A percentile compares a stretch with the other conserved stretches of the same genome.
phyloP scores from a whole-genome alignment of 2,329 filamentous ascomycete species.

The Aspergillus eucalypticola region DNA sequence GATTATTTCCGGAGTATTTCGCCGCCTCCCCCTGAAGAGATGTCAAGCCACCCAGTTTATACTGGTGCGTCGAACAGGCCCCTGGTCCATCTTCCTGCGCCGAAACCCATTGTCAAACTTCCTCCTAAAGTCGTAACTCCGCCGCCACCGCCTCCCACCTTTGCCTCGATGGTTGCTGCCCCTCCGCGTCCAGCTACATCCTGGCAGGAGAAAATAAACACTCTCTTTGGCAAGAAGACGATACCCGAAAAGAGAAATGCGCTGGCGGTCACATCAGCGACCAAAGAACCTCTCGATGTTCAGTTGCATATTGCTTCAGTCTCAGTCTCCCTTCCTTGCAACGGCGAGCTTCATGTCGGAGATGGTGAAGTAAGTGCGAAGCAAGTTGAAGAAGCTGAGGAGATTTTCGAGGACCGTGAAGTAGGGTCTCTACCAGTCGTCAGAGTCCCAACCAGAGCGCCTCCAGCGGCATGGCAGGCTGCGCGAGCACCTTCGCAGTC shows the following conservation, averaged over 20 bases:
- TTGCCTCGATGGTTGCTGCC: conserved; percentile 48
- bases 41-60: conserved; percentile 58
- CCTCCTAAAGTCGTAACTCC: conserved; percentile 59
- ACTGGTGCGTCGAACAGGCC: conserved; percentile 53
- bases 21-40: conserved; percentile 60
- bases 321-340: conserved; percentile 68
- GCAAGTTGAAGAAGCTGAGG: conserved; percentile 74
- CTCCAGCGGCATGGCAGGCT: conserved; percentile 64
- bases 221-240: conserved; percentile 66
- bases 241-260: conserved; percentile 52
- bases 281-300: conserved; percentile 66
- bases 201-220: conserved; percentile 86
- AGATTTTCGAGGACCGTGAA: conserved; percentile 79
- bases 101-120: conserved; percentile 75
- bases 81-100: conserved; percentile 58
- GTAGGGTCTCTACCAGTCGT: conserved; percentile 75
- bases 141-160: conserved; percentile 47
- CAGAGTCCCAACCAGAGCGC: conserved; percentile 63
- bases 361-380: conserved; percentile 58
- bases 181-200: conserved; percentile 45
- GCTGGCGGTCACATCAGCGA: conserved; percentile 66
- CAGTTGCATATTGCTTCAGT: conserved; percentile 54
- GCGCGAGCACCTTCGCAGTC: conserved; percentile 43
- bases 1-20: conserved; percentile 45
- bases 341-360: conserved; percentile 41